Percentiles rank a stretch among this genome's conserved stretches.
Evolutionary conservation across 2,329 filamentous ascomycete genomes (phyloP).

Genomic region (Dactylellina parvicollis): DNA sequence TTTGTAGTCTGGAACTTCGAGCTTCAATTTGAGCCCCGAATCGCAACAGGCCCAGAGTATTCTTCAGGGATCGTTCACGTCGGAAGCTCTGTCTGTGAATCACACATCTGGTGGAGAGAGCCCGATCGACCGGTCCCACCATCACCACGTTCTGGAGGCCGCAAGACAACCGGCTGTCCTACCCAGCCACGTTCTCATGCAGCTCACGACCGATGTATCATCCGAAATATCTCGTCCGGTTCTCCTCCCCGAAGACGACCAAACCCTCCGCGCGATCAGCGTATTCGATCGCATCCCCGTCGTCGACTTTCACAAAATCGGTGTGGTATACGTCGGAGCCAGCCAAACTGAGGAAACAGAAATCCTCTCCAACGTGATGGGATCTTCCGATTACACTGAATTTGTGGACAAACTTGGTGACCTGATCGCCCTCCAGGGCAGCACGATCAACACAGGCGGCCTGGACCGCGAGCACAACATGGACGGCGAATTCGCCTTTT

Average conservation of each 20-base stretch:
- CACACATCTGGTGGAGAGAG: constrained; percentile 23
- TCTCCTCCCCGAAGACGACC: constrained; percentile 73
- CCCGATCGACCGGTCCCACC: constrained; percentile 56
- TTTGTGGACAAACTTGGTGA: constrained; percentile 86
- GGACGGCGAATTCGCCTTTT: constrained; percentile 88
- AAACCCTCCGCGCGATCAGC: constrained; percentile 73
- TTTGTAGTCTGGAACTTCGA: constrained; percentile 62
- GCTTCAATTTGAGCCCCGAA: constrained; percentile 60
- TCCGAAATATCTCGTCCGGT: constrained; percentile 69
- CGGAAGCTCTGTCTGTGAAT: constrained; percentile 24
- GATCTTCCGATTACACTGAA: constrained; percentile 85
- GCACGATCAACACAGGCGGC: constrained; percentile 91
- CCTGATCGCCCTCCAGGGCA: constrained; percentile 79
- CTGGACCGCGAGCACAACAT: constrained; percentile 79
- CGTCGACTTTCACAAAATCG: constrained; percentile 94
- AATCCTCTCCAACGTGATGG: constrained; percentile 85
- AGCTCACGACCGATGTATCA: constrained; percentile 66
- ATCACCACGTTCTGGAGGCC: constrained; percentile 64
- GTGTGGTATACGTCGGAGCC: constrained; percentile 90
- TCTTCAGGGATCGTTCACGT: constrained; percentile 50
- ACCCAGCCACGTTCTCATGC: constrained; percentile 78
- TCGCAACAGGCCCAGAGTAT: constrained; percentile 55
- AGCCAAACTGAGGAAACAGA: constrained; percentile 83
- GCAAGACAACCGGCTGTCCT: constrained; percentile 69
- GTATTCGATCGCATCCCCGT: constrained; percentile 87